These are phyloP conservation scores for Rhizopus sp. DNA, from an alignment of 371 early-diverging fungal species.

Conservation along the genomic window DNA sequence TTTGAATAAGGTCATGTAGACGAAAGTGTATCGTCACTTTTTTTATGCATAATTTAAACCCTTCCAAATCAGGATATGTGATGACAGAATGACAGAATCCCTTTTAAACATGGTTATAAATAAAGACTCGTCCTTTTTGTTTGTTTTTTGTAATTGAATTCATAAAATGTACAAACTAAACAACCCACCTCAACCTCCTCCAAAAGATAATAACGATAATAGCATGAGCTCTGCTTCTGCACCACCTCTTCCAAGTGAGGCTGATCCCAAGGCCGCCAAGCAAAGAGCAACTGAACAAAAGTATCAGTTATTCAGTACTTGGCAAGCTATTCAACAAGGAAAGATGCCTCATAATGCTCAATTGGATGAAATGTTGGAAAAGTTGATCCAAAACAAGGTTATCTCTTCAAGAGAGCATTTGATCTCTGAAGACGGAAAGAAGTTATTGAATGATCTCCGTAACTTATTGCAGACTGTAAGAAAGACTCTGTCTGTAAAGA, in stretches of 20 bases:
- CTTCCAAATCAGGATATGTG: background rate
- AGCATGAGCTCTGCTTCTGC: no score
- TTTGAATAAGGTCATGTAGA: constrained; percentile 11
- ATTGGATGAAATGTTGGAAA: constrained; percentile 45
- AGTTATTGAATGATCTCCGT: constrained; percentile 48
- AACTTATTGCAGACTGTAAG: constrained; percentile 44
- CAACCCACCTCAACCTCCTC: background rate
- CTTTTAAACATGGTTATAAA: background rate
- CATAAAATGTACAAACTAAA: background rate
- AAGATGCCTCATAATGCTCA: constrained; percentile 67
- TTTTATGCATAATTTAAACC: background rate
- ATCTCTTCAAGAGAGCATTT: constrained; percentile 47
- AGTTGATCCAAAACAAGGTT: constrained; percentile 36
- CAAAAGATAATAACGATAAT: no score
- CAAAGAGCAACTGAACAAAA: constrained; percentile 33
- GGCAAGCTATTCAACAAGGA: constrained; percentile 57
- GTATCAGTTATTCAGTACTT: constrained; percentile 46
- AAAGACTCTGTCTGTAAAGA: constrained; percentile 52
- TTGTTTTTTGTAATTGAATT: background rate
- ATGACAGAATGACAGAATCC: constrained; percentile 17
- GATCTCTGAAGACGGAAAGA: constrained; percentile 53
- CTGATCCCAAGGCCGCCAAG: constrained; percentile 20
- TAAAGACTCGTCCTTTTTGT: constrained; percentile 1
- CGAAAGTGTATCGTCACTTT: constrained; percentile 13
- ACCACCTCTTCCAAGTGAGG: constrained; percentile 12